Percentiles rank a stretch among this genome's conserved stretches.
Evolutionary conservation across 192 early-diverging fungal species (phyloP).

Genomic region (Rhizoclosmatium globosum): DNA sequence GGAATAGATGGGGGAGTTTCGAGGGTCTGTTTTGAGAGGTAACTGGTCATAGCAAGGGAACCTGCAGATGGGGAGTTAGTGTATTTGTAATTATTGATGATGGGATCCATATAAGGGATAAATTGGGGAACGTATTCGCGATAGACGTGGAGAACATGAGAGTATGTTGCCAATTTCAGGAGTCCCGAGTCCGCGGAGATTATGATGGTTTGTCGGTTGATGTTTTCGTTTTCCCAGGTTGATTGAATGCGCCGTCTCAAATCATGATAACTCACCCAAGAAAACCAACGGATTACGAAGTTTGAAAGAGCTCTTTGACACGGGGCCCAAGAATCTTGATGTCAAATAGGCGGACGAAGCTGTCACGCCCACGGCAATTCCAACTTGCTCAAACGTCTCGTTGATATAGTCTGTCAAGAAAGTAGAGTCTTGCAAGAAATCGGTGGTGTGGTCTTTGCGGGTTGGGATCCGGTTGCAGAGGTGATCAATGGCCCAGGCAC

Average conservation of each 20-base stretch:
- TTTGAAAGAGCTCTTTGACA: not conserved
- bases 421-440: not conserved
- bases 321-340: not conserved
- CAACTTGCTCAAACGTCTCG: not conserved
- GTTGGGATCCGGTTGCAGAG: constrained; percentile 11
- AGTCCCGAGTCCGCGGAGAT: not conserved
- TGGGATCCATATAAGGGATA: no score
- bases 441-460: not conserved
- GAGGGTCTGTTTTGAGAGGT: not conserved
- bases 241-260: no score
- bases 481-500: constrained; percentile 3
- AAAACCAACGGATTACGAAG: not conserved
- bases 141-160: no score
- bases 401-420: constrained; percentile 14
- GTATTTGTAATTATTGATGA: no score
- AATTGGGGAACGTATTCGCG: no score
- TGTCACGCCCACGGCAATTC: not conserved
- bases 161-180: not conserved
- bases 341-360: not conserved
- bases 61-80: not conserved
- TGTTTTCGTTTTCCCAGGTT: no score
- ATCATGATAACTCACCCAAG: not conserved
- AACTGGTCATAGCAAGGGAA: not conserved
- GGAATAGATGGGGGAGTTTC: not conserved
- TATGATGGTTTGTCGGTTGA: no score